Evolutionary conservation across 108 stramenopile species (phyloP).

Genomic region (Seminavis robusta): DNA sequence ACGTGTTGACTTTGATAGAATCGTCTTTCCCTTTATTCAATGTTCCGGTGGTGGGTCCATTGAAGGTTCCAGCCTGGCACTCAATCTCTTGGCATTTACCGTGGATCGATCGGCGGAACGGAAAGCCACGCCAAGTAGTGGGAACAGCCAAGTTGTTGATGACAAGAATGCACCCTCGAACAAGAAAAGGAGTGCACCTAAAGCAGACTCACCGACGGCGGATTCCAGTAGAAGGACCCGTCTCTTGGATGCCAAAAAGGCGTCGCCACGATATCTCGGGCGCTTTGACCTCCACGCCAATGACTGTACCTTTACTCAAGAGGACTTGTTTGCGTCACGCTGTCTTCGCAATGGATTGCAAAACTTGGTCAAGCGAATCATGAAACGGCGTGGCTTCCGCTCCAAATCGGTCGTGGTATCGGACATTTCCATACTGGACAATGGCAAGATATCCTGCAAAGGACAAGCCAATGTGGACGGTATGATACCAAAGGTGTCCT

Average conservation of each 20-base stretch:
- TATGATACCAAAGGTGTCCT: too few species aligned
- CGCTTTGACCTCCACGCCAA: slow-evolving; percentile 38
- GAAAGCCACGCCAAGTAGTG: neutral
- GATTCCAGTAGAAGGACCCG: neutral
- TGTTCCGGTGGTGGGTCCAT: slow-evolving; percentile 22
- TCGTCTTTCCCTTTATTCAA: slow-evolving; percentile 29
- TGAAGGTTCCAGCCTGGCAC: slow-evolving; percentile 10
- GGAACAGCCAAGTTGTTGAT: neutral
- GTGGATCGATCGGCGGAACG: neutral
- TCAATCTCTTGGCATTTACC: slow-evolving; percentile 24
- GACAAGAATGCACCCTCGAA: neutral
- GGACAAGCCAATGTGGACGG: slow-evolving; percentile 33
- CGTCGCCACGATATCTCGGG: slow-evolving; percentile 17
- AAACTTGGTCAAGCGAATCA: slow-evolving; percentile 17
- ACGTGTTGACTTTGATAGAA: slow-evolving; percentile 16
- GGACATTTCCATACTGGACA: neutral
- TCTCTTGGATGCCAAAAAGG: neutral
- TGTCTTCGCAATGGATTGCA: slow-evolving; percentile 40
- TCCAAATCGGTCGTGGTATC: neutral
- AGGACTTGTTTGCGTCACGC: slow-evolving; percentile 27
- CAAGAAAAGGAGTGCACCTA: neutral
- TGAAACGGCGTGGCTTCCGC: slow-evolving; percentile 5
- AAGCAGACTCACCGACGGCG: neutral
- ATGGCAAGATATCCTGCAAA: slow-evolving; percentile 30
- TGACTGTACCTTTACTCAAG: slow-evolving; percentile 31